Evolutionary conservation across 202 grass and related monocot species (phyloP).

Genomic region (Carex sylvatica): DNA sequence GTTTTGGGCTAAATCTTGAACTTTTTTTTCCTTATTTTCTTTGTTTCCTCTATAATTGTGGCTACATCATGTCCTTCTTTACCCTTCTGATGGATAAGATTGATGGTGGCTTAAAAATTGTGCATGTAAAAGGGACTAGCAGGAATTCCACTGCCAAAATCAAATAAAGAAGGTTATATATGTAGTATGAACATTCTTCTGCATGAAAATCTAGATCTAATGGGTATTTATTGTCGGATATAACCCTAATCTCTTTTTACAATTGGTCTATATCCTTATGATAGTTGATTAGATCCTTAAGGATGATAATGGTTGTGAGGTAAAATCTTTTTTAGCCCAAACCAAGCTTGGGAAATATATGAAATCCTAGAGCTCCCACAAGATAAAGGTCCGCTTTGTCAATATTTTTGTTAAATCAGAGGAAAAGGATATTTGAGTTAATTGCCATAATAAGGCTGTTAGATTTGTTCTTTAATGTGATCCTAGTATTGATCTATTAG

Average conservation of each 20-base stretch:
- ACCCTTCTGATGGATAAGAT: neutral
- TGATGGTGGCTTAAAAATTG: too few relatives aligned
- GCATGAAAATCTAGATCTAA: conserved; percentile 5
- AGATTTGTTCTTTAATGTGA: neutral
- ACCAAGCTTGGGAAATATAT: neutral
- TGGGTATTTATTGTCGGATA: neutral
- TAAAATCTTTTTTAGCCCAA: neutral
- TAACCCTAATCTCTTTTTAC: neutral
- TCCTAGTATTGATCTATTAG: neutral
- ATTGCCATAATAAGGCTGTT: neutral
- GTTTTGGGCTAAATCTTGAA: neutral
- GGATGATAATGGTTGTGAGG: neutral
- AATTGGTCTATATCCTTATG: neutral
- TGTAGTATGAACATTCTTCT: neutral
- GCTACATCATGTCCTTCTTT: neutral
- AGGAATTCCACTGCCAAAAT: neutral
- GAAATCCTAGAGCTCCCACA: neutral
- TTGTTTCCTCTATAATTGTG: neutral
- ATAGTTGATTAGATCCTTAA: neutral
- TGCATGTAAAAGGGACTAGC: neutral
- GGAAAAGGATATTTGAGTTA: neutral
- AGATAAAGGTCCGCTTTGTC: neutral
- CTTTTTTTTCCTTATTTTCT: neutral
- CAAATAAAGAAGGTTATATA: neutral
- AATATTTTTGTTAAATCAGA: neutral